These are phyloP conservation scores for Xerocomus spinulosus DNA, from an alignment of 768 basidiomycete genomes.

Conservation along the genomic window DNA sequence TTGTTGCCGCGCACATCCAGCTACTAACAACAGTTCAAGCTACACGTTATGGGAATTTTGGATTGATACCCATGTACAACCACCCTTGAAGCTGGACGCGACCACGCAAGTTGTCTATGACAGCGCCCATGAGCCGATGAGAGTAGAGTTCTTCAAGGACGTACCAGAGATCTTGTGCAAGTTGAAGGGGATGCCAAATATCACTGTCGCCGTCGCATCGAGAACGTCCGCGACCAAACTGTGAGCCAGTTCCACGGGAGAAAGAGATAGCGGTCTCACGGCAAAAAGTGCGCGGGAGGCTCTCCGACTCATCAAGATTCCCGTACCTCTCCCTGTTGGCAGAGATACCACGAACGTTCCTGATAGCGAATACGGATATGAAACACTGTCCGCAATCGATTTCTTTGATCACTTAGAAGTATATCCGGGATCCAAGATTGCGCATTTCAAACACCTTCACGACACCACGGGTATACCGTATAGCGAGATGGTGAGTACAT, in stretches of 20 bases:
- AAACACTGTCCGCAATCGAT: conserved; percentile 44
- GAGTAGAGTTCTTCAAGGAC: conserved; percentile 69
- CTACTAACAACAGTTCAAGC: conserved; percentile 34
- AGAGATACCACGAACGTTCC: conserved; percentile 16
- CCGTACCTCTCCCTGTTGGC: conserved; percentile 33
- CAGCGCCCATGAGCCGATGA: conserved; percentile 14
- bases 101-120: conserved; percentile 23
- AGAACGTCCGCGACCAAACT: conserved; percentile 63
- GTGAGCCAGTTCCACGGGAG: conserved; percentile 38
- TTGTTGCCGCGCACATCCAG: not conserved
- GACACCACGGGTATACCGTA: conserved; percentile 72
- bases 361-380: conserved; percentile 9
- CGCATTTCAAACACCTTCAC: conserved; percentile 74
- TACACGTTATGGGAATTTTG: conserved; percentile 86
- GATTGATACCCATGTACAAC: conserved; percentile 75
- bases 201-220: conserved; percentile 68
- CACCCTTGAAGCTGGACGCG: conserved; percentile 48
- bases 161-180: conserved; percentile 69
- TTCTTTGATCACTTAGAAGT: conserved; percentile 73
- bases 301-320: conserved; percentile 56
- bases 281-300: conserved; percentile 65
- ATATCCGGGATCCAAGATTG: conserved; percentile 77
- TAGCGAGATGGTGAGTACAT: conserved; percentile 61
- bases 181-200: conserved; percentile 41
- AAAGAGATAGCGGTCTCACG: not conserved